Evolutionary conservation across 169 alveolate species (phyloP).

Genomic region (Amoebophrya sp.): DNA sequence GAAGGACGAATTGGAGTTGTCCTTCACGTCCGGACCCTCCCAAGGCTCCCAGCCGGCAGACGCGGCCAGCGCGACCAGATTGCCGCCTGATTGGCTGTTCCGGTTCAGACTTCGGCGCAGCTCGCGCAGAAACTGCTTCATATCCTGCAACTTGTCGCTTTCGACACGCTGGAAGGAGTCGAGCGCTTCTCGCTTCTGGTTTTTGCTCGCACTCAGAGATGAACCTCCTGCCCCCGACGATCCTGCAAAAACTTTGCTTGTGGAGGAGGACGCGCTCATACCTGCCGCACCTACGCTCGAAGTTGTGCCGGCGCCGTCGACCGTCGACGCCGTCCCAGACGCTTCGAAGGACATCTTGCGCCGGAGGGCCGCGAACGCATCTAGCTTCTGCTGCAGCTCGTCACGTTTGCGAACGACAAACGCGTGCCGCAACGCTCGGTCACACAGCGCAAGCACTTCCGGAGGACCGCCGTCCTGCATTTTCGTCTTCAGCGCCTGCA

Average conservation of each 20-base stretch:
- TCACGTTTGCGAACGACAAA: background rate
- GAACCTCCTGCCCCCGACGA: background rate
- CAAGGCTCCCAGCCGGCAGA: no score
- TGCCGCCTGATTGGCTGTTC: background rate
- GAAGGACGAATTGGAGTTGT: no score
- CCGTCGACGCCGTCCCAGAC: no score
- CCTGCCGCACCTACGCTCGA: background rate
- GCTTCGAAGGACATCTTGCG: no score
- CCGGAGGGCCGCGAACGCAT: no score
- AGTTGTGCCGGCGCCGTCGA: no score
- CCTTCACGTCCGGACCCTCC: no score
- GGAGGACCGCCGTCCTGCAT: background rate
- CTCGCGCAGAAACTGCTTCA: background rate
- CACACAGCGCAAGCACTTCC: background rate
- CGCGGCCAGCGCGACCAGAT: background rate
- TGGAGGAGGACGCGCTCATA: background rate
- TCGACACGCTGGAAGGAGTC: background rate
- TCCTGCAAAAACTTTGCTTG: background rate
- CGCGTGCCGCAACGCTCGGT: background rate
- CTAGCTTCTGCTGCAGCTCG: background rate
- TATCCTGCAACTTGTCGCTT: background rate
- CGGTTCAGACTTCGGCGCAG: background rate
- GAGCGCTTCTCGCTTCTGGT: background rate
- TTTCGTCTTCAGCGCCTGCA: no score
- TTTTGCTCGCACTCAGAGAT: no score